Percentiles rank a stretch among this genome's conserved stretches.
Conservation (phyloP, 345 rosid genomes). For the Citrus medica region DNA sequence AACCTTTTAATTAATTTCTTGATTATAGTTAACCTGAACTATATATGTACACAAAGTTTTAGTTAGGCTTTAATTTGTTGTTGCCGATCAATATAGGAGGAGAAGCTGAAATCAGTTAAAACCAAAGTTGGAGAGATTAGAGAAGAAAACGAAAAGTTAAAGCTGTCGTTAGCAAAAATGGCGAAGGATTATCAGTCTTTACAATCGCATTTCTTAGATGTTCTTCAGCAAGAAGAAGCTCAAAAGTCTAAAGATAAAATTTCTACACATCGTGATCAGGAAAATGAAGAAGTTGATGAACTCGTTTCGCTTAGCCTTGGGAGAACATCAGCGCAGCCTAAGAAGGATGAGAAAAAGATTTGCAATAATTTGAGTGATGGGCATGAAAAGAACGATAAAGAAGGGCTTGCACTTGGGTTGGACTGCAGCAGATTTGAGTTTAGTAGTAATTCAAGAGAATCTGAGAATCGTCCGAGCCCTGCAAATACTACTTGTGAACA, state of each 20-base stretch:
- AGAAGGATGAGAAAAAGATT: constrained; percentile 15
- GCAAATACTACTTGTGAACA: constrained; percentile 19
- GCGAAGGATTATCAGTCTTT: constrained; percentile 43
- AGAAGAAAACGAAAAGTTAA: constrained; percentile 46
- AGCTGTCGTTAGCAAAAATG: constrained; percentile 26
- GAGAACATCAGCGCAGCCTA: constrained; percentile 15
- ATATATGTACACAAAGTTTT: too few relatives aligned
- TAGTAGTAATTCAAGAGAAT: constrained; percentile 3
- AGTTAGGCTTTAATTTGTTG: background rate
- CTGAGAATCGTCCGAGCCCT: constrained; percentile 14
- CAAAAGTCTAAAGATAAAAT: background rate
- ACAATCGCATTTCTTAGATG: constrained; percentile 26
- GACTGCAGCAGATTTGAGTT: constrained; percentile 36
- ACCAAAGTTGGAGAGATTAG: constrained; percentile 37
- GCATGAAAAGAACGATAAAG: background rate
- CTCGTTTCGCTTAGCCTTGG: constrained; percentile 48
- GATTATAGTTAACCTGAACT: too few relatives aligned
- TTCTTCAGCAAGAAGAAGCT: constrained; percentile 20
- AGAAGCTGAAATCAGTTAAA: constrained; percentile 37
- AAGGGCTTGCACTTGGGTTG: constrained; percentile 29
- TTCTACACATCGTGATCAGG: background rate
- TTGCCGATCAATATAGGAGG: constrained; percentile 10
- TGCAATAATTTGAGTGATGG: background rate
- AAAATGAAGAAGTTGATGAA: constrained; percentile 25
- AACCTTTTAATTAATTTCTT: too few relatives aligned